A percentile compares a stretch with the other conserved stretches of the same genome.
phyloP scores from a whole-genome alignment of 768 basidiomycete genomes.

The Mycena crocata region DNA sequence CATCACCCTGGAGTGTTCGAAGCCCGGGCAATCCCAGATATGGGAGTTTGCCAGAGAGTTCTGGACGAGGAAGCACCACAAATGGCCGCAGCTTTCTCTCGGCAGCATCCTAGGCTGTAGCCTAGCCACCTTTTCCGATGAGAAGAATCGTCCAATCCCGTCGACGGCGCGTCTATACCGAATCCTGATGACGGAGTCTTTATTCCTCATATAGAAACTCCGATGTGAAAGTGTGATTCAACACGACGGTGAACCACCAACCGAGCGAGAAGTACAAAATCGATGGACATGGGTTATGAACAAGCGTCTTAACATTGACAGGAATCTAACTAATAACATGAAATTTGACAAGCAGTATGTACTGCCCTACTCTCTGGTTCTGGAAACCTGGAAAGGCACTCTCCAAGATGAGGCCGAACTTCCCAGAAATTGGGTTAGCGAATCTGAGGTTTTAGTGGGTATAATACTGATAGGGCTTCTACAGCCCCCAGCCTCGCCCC shows the following conservation, averaged over 20 bases:
- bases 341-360: too few relatives aligned
- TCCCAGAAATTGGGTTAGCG: conserved; percentile 20
- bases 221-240: conserved; percentile 30
- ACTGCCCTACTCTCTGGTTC: background rate
- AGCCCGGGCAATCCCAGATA: conserved; percentile 7
- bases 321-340: background rate
- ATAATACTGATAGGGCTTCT: too few relatives aligned
- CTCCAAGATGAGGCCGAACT: conserved; percentile 10
- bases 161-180: conserved; percentile 8
- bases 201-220: conserved; percentile 32
- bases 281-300: conserved; percentile 16
- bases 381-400: conserved; percentile 17
- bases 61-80: conserved; percentile 10
- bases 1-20: conserved; percentile 20
- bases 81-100: background rate
- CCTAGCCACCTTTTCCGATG: background rate
- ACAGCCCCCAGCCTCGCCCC: too few relatives aligned
- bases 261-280: conserved; percentile 15
- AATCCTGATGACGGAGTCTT: conserved; percentile 32
- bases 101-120: conserved; percentile 25
- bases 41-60: conserved; percentile 24
- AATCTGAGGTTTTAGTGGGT: conserved; percentile 34
- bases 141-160: background rate
- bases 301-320: conserved; percentile 5
- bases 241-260: background rate